A percentile compares a stretch with the other conserved stretches of the same genome.
Evolutionary conservation across 2,329 filamentous ascomycete species (phyloP).

Genomic region (Xylariaceae sp.): DNA sequence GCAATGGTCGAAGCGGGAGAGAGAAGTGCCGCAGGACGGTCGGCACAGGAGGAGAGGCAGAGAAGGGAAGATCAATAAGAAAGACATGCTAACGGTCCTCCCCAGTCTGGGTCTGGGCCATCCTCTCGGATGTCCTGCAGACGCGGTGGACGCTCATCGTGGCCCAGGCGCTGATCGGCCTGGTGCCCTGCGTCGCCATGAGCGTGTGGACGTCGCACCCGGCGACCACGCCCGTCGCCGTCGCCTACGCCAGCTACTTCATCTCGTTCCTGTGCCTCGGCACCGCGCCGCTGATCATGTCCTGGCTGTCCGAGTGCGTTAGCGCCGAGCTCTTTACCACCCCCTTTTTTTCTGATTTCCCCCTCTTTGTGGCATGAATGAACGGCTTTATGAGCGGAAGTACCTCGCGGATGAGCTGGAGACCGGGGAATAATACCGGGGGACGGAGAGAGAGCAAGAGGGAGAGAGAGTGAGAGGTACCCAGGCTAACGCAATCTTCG

Average conservation of each 20-base stretch:
- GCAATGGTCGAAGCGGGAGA: too few species aligned
- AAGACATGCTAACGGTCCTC: background rate
- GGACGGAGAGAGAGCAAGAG: too few species aligned
- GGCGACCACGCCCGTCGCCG: constrained; percentile 30
- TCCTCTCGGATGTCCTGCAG: constrained; percentile 40
- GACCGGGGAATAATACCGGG: constrained; percentile 4
- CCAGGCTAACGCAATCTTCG: too few species aligned
- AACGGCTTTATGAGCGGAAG: too few species aligned
- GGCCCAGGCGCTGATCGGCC: constrained; percentile 36
- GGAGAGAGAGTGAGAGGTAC: too few species aligned
- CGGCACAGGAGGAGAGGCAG: too few species aligned
- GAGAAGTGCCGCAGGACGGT: too few species aligned
- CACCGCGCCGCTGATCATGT: constrained; percentile 43
- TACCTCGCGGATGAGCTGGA: too few species aligned
- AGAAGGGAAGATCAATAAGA: too few species aligned
- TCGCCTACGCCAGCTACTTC: constrained; percentile 45
- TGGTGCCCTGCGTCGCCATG: constrained; percentile 43
- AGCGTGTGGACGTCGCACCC: constrained; percentile 44
- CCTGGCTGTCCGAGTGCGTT: constrained; percentile 47
- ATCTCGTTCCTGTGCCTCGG: constrained; percentile 40
- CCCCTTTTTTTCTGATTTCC: background rate
- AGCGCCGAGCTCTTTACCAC: constrained; percentile 20
- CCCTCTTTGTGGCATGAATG: too few species aligned
- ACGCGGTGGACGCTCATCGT: constrained; percentile 45
- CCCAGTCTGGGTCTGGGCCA: constrained; percentile 45